Conservation (phyloP, 1,284 basidiomycete species). For the Pseudozyma sp. region DNA sequence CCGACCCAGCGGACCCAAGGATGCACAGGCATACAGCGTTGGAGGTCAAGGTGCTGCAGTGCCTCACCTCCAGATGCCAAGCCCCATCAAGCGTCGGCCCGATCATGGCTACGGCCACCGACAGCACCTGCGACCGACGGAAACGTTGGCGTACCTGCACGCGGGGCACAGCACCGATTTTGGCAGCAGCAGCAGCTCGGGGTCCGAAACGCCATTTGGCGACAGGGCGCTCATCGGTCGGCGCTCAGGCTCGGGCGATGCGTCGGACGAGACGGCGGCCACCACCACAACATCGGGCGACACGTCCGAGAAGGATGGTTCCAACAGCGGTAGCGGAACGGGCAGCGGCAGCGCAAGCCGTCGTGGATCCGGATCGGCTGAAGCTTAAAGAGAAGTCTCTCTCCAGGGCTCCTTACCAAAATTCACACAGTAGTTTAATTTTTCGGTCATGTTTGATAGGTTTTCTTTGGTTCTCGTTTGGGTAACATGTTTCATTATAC, state of each 20-base stretch:
- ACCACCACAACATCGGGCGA: slow-evolving; percentile 48
- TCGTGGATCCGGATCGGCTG: slow-evolving; percentile 39
- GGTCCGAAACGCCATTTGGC: slow-evolving; percentile 36
- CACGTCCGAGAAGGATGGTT: slow-evolving; percentile 53
- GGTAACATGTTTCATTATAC: not conserved
- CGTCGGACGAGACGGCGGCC: slow-evolving; percentile 45
- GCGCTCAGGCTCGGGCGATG: slow-evolving; percentile 44
- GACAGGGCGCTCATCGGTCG: slow-evolving; percentile 27
- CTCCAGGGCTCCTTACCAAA: not conserved
- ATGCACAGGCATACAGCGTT: slow-evolving; percentile 8
- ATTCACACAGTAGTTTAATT: not conserved
- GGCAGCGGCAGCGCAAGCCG: slow-evolving; percentile 40
- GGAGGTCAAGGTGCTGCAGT: slow-evolving; percentile 5
- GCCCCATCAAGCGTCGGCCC: slow-evolving; percentile 48
- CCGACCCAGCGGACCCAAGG: slow-evolving; percentile 20
- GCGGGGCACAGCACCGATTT: slow-evolving; percentile 37
- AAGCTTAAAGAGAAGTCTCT: slow-evolving; percentile 7
- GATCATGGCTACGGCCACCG: slow-evolving; percentile 53
- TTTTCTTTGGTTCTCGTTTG: not conserved
- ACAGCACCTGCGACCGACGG: slow-evolving; percentile 47
- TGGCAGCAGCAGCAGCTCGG: slow-evolving; percentile 42
- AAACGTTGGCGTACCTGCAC: slow-evolving; percentile 34
- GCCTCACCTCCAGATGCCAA: slow-evolving; percentile 33
- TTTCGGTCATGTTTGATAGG: slow-evolving; percentile 1
- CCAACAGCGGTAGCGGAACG: slow-evolving; percentile 25